Conservation (phyloP, 805 yeast species). For the Candida ficus region DNA sequence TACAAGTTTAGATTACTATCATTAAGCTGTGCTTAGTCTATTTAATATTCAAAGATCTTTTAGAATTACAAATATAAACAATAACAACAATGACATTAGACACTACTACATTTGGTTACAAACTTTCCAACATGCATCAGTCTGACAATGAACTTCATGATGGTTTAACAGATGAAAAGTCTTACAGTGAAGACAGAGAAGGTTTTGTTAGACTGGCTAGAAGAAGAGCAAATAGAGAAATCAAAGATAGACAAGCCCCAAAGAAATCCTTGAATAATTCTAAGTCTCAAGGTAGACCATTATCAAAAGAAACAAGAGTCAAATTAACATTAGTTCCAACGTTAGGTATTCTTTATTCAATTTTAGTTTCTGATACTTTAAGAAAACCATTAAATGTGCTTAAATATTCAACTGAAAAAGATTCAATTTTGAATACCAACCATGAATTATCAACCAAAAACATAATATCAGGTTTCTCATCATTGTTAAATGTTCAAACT, state of each 20-base stretch:
- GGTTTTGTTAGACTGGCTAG: constrained; percentile 23
- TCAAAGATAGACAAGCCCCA: constrained; percentile 14
- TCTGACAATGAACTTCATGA: background rate
- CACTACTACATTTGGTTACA: background rate
- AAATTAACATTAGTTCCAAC: constrained; percentile 43
- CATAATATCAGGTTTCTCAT: constrained; percentile 19
- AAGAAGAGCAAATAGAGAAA: constrained; percentile 18
- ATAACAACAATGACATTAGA: background rate
- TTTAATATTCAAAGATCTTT: too few relatives aligned
- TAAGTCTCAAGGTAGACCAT: constrained; percentile 34
- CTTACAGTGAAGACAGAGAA: constrained; percentile 8
- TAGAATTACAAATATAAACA: too few relatives aligned
- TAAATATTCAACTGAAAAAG: constrained; percentile 14
- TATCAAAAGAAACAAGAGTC: constrained; percentile 47
- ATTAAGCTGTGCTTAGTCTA: too few relatives aligned
- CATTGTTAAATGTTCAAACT: constrained; percentile 17
- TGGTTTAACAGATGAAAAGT: background rate
- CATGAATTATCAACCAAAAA: constrained; percentile 20
- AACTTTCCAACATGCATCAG: background rate
- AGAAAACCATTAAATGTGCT: constrained; percentile 22
- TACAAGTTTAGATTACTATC: too few relatives aligned
- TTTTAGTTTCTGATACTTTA: constrained; percentile 30
- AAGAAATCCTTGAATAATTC: constrained; percentile 9
- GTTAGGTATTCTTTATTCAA: constrained; percentile 38
- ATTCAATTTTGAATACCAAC: constrained; percentile 11